Conservation (phyloP, 75 land plant genomes). For the Adiantum capillusveneris region DNA sequence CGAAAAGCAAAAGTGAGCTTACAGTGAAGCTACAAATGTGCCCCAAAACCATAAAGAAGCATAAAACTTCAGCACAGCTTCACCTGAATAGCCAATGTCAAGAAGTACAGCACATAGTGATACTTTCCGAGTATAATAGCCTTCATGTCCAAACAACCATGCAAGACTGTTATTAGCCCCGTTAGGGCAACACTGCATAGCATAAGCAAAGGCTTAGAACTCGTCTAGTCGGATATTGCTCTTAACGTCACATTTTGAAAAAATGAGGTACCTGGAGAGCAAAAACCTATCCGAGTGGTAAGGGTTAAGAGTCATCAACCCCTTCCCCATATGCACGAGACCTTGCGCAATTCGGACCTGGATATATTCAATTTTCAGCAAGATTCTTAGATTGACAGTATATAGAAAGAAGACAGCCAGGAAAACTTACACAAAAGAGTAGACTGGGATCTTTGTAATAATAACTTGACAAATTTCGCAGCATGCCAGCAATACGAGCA, state of each 20-base stretch:
- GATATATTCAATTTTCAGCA: slow-evolving; percentile 9
- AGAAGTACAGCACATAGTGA: slow-evolving; percentile 84
- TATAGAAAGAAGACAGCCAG: background rate
- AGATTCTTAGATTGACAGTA: too few relatives aligned
- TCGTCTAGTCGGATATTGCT: background rate
- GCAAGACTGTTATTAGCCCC: slow-evolving; percentile 63
- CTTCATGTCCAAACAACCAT: slow-evolving; percentile 91
- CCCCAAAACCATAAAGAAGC: background rate
- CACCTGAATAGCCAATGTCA: slow-evolving; percentile 96
- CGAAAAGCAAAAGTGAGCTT: slow-evolving; percentile 6
- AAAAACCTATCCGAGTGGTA: slow-evolving; percentile 95
- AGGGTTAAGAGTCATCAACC: slow-evolving; percentile 76
- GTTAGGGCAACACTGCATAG: slow-evolving; percentile 69
- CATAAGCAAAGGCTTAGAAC: background rate
- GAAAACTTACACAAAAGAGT: slow-evolving; percentile 74
- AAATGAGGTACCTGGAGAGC: slow-evolving; percentile 72
- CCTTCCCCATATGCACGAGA: slow-evolving; percentile 91
- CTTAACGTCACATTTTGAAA: background rate
- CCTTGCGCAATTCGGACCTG: slow-evolving; percentile 99
- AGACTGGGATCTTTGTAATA: slow-evolving; percentile 97
- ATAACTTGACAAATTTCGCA: slow-evolving; percentile 94
- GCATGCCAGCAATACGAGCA: slow-evolving; percentile 98
- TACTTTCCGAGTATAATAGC: slow-evolving; percentile 77
- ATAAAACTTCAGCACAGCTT: background rate
- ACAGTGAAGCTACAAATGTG: slow-evolving; percentile 1